Conservation (phyloP, 345 rosid genomes). For the Eucalyptus erythrocorys region DNA sequence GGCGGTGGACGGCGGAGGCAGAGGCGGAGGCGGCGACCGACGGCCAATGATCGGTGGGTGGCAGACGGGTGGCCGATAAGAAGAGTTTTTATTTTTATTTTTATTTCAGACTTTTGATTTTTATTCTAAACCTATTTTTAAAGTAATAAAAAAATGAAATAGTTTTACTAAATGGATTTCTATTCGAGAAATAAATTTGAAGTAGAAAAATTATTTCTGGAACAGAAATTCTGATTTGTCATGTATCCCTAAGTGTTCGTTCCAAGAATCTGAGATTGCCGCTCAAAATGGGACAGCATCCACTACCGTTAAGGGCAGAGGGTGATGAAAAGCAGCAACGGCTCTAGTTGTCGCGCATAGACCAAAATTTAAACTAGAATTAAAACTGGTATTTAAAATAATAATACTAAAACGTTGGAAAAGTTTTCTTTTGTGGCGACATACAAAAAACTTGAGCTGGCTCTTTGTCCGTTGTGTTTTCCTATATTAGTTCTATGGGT, state of each 20-base stretch:
- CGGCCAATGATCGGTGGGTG: fast-evolving
- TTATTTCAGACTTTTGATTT: fast-evolving
- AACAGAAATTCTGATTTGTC: fast-evolving
- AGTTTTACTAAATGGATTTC: too few relatives aligned
- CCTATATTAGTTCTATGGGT: background rate
- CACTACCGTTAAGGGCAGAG: background rate
- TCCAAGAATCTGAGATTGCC: background rate
- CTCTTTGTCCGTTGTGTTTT: background rate
- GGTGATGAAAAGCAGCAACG: background rate
- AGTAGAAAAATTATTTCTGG: fast-evolving
- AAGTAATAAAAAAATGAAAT: too few relatives aligned
- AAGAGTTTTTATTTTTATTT: too few relatives aligned
- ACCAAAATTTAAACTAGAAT: background rate
- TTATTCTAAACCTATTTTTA: too few relatives aligned
- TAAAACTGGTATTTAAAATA: background rate
- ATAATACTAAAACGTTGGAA: too few relatives aligned
- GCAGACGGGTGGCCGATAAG: fast-evolving
- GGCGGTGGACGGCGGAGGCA: fast-evolving
- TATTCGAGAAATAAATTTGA: too few relatives aligned
- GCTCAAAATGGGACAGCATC: background rate
- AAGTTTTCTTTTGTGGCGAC: too few relatives aligned
- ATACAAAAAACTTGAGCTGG: too few relatives aligned
- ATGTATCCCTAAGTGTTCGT: background rate
- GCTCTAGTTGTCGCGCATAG: background rate
- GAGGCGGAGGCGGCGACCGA: fast-evolving